These are phyloP conservation scores for Pisolithus albus DNA, from an alignment of 768 basidiomycete species.

Conservation along the genomic window DNA sequence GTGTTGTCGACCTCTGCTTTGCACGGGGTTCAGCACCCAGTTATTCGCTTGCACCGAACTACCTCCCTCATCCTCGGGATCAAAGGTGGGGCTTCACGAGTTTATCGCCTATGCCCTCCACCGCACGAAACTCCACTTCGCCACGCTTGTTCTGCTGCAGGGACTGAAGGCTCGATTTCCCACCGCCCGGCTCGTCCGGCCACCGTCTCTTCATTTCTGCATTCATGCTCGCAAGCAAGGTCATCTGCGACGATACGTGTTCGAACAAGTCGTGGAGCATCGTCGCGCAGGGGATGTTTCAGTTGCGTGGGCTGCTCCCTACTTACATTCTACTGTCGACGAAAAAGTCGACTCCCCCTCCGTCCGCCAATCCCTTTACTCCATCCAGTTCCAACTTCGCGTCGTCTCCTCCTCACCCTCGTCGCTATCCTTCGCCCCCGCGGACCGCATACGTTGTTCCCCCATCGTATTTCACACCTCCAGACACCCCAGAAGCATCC, in stretches of 20 bases:
- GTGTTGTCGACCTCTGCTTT: too few species aligned
- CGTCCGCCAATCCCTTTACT: constrained; percentile 27
- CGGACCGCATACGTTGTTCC: constrained; percentile 14
- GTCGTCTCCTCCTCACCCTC: constrained; percentile 24
- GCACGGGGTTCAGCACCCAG: constrained; percentile 75
- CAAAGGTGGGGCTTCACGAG: constrained; percentile 36
- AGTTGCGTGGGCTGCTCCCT: constrained; percentile 55
- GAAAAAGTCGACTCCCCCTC: constrained; percentile 48
- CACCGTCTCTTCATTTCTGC: constrained; percentile 39
- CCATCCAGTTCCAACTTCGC: constrained; percentile 23
- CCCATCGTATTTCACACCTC: constrained; percentile 22
- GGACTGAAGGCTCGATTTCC: too few species aligned
- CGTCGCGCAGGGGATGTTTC: constrained; percentile 84
- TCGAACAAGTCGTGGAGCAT: constrained; percentile 91
- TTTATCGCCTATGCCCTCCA: constrained; percentile 55
- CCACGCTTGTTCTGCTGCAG: constrained; percentile 22
- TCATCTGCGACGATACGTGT: constrained; percentile 90
- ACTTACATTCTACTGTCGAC: constrained; percentile 56
- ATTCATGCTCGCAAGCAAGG: constrained; percentile 68
- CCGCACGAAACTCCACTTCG: constrained; percentile 9
- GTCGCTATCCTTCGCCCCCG: constrained; percentile 26
- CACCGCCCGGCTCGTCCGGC: too few species aligned
- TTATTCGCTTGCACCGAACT: constrained; percentile 83
- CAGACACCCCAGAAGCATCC: constrained; percentile 45
- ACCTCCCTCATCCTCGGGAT: constrained; percentile 42